These are phyloP conservation scores for Lipomyces mesembrius DNA, from an alignment of 805 yeast genomes.

Conservation along the genomic window DNA sequence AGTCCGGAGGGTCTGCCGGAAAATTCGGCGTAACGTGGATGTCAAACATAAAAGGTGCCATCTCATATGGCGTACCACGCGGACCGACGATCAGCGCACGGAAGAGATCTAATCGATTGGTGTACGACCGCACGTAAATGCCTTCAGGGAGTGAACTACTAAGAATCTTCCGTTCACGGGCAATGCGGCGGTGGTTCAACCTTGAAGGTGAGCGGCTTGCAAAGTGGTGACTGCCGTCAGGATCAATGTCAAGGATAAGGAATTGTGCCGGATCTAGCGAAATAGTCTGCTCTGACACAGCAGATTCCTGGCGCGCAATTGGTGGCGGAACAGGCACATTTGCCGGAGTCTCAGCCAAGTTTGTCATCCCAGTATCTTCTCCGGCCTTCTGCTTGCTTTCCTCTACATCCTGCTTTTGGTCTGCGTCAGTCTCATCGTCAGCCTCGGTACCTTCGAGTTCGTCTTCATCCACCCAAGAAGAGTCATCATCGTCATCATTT, in stretches of 20 bases:
- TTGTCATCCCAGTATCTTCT: not conserved
- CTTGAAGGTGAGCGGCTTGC: slow-evolving; percentile 3
- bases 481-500: slow-evolving; percentile 16
- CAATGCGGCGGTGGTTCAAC: slow-evolving; percentile 31
- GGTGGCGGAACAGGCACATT: not conserved
- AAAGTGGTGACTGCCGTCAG: slow-evolving; percentile 24
- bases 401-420: not conserved
- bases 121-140: slow-evolving; percentile 34
- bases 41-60: slow-evolving; percentile 37
- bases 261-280: slow-evolving; percentile 13
- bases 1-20: slow-evolving; percentile 31
- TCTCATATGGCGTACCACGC: slow-evolving; percentile 34
- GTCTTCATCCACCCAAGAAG: slow-evolving; percentile 32
- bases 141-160: slow-evolving; percentile 35
- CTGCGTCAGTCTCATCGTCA: slow-evolving; percentile 4
- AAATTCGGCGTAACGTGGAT: slow-evolving; percentile 24
- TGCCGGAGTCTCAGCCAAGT: not conserved
- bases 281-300: slow-evolving; percentile 8
- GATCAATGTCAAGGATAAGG: slow-evolving; percentile 26
- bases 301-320: slow-evolving; percentile 9
- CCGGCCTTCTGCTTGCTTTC: not conserved
- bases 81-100: slow-evolving; percentile 35
- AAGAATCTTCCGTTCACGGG: slow-evolving; percentile 31
- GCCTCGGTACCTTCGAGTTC: slow-evolving; percentile 13
- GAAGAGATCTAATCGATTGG: slow-evolving; percentile 29